Conservation (phyloP, 345 rosid genomes). For the Acer negundo region DNA sequence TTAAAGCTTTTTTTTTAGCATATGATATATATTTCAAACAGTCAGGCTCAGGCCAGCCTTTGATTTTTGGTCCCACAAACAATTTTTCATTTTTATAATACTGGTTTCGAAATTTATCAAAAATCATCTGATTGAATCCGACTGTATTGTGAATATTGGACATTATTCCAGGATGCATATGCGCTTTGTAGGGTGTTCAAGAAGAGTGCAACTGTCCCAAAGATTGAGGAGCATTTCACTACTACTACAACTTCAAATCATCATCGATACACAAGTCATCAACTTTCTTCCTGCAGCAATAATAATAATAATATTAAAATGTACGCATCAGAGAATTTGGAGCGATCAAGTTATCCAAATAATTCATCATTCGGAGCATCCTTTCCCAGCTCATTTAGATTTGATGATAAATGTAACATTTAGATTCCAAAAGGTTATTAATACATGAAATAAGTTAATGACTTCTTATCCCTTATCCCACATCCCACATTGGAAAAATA, state of each 20-base stretch:
- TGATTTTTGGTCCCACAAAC: background rate
- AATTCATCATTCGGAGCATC: slow-evolving; percentile 39
- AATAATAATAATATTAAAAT: slow-evolving; percentile 28
- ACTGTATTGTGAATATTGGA: background rate
- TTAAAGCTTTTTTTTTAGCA: slow-evolving; percentile 13
- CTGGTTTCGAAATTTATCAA: background rate
- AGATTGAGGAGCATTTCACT: slow-evolving; percentile 56
- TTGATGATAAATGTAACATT: no score
- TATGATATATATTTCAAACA: no score
- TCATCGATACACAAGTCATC: slow-evolving; percentile 26
- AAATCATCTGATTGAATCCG: no score
- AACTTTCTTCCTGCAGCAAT: slow-evolving; percentile 43
- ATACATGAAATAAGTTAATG: no score
- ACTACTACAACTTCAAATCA: slow-evolving; percentile 25
- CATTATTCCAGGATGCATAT: slow-evolving; percentile 67
- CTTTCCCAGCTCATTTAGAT: slow-evolving; percentile 35
- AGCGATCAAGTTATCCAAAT: slow-evolving; percentile 40
- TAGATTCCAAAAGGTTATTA: no score
- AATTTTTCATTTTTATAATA: background rate
- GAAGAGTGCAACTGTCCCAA: slow-evolving; percentile 58
- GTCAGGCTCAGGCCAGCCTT: background rate
- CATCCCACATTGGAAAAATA: no score
- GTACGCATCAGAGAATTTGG: slow-evolving; percentile 46
- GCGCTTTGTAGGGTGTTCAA: slow-evolving; percentile 95
- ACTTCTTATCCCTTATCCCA: no score